phyloP scores from a whole-genome alignment of 192 early-diverging fungal species.

The Entrophospora sp. region DNA sequence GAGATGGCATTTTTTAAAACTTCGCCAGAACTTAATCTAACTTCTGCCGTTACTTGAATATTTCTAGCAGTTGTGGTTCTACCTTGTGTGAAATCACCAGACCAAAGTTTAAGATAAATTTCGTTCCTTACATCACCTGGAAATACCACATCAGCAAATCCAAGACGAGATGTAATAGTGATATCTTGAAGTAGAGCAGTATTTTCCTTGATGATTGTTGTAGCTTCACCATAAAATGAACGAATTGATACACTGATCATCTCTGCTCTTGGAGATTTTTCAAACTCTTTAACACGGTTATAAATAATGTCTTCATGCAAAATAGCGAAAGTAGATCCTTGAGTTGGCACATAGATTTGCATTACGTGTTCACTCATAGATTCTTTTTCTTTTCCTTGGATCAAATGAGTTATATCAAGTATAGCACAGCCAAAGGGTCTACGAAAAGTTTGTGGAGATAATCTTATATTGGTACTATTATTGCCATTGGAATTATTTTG shows the following conservation, averaged over 20 bases:
- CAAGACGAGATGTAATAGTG: too few species aligned
- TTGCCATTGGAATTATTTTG: slow-evolving; percentile 34
- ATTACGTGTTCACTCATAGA: slow-evolving; percentile 43
- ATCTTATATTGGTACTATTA: neutral
- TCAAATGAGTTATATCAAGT: too few species aligned
- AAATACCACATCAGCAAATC: too few species aligned
- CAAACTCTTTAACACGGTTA: slow-evolving; percentile 40
- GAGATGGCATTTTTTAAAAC: slow-evolving; percentile 42
- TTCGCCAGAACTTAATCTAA: slow-evolving; percentile 46
- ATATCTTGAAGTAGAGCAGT: slow-evolving; percentile 31
- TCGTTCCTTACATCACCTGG: slow-evolving; percentile 45
- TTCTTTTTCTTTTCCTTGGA: too few species aligned
- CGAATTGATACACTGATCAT: slow-evolving; percentile 32
- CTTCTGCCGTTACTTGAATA: slow-evolving; percentile 48
- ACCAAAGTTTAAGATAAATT: slow-evolving; percentile 47
- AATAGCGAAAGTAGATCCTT: slow-evolving; percentile 40
- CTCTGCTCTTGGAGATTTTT: slow-evolving; percentile 29
- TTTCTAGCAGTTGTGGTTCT: slow-evolving; percentile 33
- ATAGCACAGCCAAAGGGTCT: too few species aligned
- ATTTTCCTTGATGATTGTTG: slow-evolving; percentile 31
- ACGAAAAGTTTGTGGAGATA: slow-evolving; percentile 19
- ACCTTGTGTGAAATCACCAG: slow-evolving; percentile 46
- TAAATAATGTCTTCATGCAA: too few species aligned
- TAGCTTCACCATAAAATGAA: too few species aligned
- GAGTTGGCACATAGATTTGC: slow-evolving; percentile 38